A percentile compares a stretch with the other conserved stretches of the same genome.
phyloP scores from a whole-genome alignment of 768 basidiomycete species.

The Butyriboletus loyo region DNA sequence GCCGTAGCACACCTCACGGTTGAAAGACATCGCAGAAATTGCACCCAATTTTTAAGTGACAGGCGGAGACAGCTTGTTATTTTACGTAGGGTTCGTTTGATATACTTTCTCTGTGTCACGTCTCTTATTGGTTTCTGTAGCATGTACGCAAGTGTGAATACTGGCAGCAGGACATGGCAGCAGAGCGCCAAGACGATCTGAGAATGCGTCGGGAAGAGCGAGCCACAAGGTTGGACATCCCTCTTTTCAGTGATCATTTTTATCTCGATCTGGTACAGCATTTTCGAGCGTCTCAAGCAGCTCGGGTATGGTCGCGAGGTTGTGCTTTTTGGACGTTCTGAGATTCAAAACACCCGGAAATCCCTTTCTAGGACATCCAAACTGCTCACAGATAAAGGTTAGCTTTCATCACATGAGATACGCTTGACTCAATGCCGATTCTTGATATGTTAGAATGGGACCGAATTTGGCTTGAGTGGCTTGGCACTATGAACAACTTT shows the following conservation, averaged over 20 bases:
- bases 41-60: slow-evolving; percentile 2
- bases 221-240: background rate
- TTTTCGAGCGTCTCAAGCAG: no score
- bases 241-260: background rate
- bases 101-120: background rate
- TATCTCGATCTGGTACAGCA: no score
- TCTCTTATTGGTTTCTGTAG: background rate
- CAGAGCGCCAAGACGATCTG: background rate
- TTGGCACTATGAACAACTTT: background rate
- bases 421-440: no score
- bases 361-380: no score
- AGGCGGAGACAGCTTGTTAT: background rate
- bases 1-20: background rate
- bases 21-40: background rate
- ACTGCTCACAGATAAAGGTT: no score
- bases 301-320: no score
- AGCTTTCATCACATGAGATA: no score
- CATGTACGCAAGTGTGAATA: background rate
- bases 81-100: background rate
- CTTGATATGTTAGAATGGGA: no score
- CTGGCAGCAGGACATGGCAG: background rate
- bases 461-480: no score
- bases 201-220: background rate
- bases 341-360: no score
- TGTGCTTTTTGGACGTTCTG: no score